phyloP scores from a whole-genome alignment of 2,329 filamentous ascomycete genomes.

The Cordyceps javanica region DNA sequence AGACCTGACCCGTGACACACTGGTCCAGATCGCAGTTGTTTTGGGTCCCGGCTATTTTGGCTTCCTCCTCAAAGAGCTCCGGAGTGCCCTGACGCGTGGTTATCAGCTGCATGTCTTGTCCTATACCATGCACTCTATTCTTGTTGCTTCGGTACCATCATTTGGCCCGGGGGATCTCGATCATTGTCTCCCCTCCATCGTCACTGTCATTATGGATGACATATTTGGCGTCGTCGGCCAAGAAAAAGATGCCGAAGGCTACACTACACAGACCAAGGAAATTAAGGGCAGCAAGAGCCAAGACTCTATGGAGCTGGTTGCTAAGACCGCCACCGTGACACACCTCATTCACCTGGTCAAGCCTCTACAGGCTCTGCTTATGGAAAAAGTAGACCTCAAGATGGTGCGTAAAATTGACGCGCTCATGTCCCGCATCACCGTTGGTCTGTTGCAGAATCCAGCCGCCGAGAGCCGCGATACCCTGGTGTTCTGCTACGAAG shows the following conservation, averaged over 20 bases:
- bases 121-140: slow-evolving; percentile 87
- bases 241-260: slow-evolving; percentile 95
- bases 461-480: slow-evolving; percentile 73
- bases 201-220: slow-evolving; percentile 90
- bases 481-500: slow-evolving; percentile 90
- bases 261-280: slow-evolving; percentile 93
- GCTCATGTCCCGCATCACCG: slow-evolving; percentile 72
- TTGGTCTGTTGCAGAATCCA: slow-evolving; percentile 77
- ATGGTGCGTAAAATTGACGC: slow-evolving; percentile 89
- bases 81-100: slow-evolving; percentile 73
- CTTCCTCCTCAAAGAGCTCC: slow-evolving; percentile 88
- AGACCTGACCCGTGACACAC: slow-evolving; percentile 83
- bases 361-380: slow-evolving; percentile 71
- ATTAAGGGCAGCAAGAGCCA: slow-evolving; percentile 97
- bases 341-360: slow-evolving; percentile 69
- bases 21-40: slow-evolving; percentile 75
- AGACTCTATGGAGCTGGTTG: slow-evolving; percentile 91
- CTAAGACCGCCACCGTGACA: slow-evolving; percentile 70
- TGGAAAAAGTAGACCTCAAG: slow-evolving; percentile 76
- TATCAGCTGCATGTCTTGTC: slow-evolving; percentile 94
- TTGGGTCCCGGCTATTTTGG: slow-evolving; percentile 79
- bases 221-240: slow-evolving; percentile 89
- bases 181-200: slow-evolving; percentile 73
- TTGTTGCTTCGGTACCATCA: slow-evolving; percentile 67
- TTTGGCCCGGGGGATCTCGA: slow-evolving; percentile 80